Conservation (phyloP, 2,329 filamentous ascomycete species). For the Monosporascus sp. region DNA sequence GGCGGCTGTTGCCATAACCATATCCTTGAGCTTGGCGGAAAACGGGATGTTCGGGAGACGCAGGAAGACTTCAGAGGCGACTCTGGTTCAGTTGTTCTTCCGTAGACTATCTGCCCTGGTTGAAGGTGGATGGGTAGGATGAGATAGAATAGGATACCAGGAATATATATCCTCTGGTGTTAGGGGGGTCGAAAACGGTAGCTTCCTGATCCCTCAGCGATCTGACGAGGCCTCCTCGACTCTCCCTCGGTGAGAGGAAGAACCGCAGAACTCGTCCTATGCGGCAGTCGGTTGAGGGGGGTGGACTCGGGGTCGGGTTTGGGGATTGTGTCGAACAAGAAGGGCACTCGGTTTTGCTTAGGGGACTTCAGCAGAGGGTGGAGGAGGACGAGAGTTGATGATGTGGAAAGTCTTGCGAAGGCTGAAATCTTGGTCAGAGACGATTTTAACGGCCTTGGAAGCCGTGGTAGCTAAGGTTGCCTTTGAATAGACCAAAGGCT, state of each 20-base stretch:
- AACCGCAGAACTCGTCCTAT: conserved; percentile 97
- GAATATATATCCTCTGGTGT: conserved; percentile 40
- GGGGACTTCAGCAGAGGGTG: conserved; percentile 43
- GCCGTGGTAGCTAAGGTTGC: conserved; percentile 55
- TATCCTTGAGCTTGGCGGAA: conserved; percentile 42
- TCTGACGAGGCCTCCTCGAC: conserved; percentile 97
- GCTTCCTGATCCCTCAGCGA: conserved; percentile 83
- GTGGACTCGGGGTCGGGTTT: conserved; percentile 49
- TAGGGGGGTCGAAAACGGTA: conserved; percentile 97
- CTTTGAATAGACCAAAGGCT: conserved; percentile 68
- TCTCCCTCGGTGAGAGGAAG: conserved; percentile 99
- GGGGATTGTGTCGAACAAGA: conserved; percentile 46
- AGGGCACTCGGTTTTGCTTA: conserved; percentile 44
- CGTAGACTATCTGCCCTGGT: conserved; percentile 10
- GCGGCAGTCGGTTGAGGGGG: conserved; percentile 86
- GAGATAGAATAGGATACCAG: conserved; percentile 13
- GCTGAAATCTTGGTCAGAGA: conserved; percentile 68
- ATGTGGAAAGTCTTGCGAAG: conserved; percentile 60
- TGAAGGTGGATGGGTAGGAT: conserved; percentile 12
- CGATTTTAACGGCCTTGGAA: conserved; percentile 55
- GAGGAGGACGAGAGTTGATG: conserved; percentile 61
- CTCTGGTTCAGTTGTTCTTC: conserved; percentile 9
- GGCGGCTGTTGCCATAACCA: conserved; percentile 61
- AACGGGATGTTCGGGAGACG: conserved; percentile 17
- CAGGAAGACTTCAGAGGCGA: conserved; percentile 10